phyloP scores from a whole-genome alignment of 2,329 filamentous ascomycete species.

The Colletotrichum eremochloae region DNA sequence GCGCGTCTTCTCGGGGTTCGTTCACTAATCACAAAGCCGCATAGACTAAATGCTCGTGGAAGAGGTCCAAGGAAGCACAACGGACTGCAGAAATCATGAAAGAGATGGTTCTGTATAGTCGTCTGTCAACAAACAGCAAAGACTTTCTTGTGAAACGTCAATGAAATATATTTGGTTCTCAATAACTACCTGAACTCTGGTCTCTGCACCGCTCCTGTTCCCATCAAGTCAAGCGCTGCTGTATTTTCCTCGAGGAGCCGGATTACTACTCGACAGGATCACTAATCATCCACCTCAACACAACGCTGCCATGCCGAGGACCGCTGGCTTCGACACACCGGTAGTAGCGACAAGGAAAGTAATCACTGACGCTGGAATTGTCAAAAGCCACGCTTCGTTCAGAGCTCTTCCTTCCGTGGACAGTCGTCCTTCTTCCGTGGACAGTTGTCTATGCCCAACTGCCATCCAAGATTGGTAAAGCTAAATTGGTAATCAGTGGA shows the following conservation, averaged over 20 bases:
- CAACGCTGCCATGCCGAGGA: background rate
- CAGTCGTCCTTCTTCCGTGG: background rate
- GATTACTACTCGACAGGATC: constrained; percentile 22
- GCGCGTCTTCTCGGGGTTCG: background rate
- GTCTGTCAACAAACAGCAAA: background rate
- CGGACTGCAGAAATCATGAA: too few species aligned
- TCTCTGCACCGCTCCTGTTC: background rate
- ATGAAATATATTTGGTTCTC: background rate
- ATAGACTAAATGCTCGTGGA: background rate
- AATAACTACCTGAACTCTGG: background rate
- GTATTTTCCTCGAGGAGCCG: background rate
- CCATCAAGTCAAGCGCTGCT: too few species aligned
- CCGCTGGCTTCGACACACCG: background rate
- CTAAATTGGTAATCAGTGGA: background rate
- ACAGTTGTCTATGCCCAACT: background rate
- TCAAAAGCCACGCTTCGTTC: background rate
- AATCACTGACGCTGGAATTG: background rate
- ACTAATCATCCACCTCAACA: constrained; percentile 2
- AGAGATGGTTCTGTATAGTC: background rate
- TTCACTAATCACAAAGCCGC: constrained; percentile 12
- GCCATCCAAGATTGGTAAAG: constrained; percentile 1
- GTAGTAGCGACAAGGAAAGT: background rate
- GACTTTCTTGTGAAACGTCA: background rate
- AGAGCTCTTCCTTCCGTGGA: background rate
- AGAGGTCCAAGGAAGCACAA: background rate